phyloP scores from a whole-genome alignment of 1,139 yeast genomes.

The Williopsis jadinii region DNA sequence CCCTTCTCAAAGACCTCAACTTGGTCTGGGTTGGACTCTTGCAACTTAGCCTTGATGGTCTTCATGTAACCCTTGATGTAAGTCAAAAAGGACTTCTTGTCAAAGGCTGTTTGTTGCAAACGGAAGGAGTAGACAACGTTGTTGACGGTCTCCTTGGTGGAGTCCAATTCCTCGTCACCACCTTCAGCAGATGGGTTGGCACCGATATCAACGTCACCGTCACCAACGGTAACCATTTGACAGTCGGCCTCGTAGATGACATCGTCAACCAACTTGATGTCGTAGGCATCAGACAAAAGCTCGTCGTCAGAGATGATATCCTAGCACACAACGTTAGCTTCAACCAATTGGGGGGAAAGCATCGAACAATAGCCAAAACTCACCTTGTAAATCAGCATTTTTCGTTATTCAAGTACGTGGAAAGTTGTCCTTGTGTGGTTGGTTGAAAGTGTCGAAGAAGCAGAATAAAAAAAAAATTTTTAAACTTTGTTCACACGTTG shows the following conservation, averaged over 20 bases:
- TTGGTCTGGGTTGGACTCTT: slow-evolving; percentile 82
- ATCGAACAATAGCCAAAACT: slow-evolving; percentile 1
- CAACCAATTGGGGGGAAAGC: no score
- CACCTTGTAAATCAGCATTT: slow-evolving; percentile 19
- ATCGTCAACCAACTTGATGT: slow-evolving; percentile 74
- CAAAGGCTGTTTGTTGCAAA: slow-evolving; percentile 90
- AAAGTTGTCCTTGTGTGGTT: no score
- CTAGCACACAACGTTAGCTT: slow-evolving; percentile 8
- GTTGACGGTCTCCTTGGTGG: slow-evolving; percentile 85
- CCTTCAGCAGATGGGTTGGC: slow-evolving; percentile 99
- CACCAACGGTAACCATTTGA: slow-evolving; percentile 79
- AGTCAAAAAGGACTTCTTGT: slow-evolving; percentile 93
- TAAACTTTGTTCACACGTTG: no score
- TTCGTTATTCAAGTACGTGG: background rate
- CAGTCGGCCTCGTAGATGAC: slow-evolving; percentile 97
- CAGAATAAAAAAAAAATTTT: no score
- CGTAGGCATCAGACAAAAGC: slow-evolving; percentile 96
- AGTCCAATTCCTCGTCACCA: slow-evolving; percentile 78
- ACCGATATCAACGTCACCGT: slow-evolving; percentile 95
- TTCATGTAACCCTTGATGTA: slow-evolving; percentile 99
- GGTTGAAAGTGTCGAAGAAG: no score
- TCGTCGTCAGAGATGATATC: slow-evolving; percentile 95
- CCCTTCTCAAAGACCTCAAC: slow-evolving; percentile 92
- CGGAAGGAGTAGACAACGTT: slow-evolving; percentile 98
- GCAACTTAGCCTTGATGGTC: slow-evolving; percentile 80